A percentile compares a stretch with the other conserved stretches of the same genome.
Conservation (phyloP, 2,329 filamentous ascomycete genomes). For the Botryosphaeria dothidea region DNA sequence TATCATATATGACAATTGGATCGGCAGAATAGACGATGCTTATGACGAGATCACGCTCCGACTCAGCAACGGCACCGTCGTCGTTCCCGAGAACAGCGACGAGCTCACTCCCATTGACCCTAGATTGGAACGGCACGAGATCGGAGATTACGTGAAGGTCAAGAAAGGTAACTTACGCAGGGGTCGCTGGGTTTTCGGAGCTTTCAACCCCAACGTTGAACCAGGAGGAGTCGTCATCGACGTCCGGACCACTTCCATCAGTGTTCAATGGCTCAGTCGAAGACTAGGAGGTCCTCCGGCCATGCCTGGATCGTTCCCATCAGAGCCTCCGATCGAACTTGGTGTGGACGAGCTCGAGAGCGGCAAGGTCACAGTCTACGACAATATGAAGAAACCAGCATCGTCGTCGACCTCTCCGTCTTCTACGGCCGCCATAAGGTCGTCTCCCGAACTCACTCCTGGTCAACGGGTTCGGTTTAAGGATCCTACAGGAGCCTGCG, state of each 20-base stretch:
- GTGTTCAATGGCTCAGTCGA: conserved; percentile 55
- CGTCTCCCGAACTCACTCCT: conserved; percentile 37
- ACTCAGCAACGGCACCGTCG: conserved; percentile 55
- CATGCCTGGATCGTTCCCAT: conserved; percentile 21
- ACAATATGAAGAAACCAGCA: conserved; percentile 31
- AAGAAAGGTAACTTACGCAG: conserved; percentile 53
- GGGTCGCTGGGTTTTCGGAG: conserved; percentile 55
- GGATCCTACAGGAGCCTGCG: conserved; percentile 51
- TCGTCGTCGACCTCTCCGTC: conserved; percentile 24
- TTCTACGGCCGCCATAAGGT: background rate
- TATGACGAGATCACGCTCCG: conserved; percentile 53
- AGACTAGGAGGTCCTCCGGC: conserved; percentile 35
- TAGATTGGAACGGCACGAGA: conserved; percentile 38
- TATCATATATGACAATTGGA: conserved; percentile 57
- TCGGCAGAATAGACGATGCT: conserved; percentile 55
- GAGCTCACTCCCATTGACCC: conserved; percentile 42
- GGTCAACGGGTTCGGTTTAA: conserved; percentile 58
- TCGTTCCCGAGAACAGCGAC: conserved; percentile 50
- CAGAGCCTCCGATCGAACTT: conserved; percentile 35
- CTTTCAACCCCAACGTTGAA: conserved; percentile 51
- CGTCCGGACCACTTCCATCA: conserved; percentile 46
- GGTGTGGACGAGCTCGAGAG: conserved; percentile 45
- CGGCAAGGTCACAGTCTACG: conserved; percentile 45
- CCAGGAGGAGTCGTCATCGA: conserved; percentile 56
- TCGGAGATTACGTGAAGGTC: conserved; percentile 54